phyloP scores from a whole-genome alignment of 345 rosid species.

The Camelina sativa region DNA sequence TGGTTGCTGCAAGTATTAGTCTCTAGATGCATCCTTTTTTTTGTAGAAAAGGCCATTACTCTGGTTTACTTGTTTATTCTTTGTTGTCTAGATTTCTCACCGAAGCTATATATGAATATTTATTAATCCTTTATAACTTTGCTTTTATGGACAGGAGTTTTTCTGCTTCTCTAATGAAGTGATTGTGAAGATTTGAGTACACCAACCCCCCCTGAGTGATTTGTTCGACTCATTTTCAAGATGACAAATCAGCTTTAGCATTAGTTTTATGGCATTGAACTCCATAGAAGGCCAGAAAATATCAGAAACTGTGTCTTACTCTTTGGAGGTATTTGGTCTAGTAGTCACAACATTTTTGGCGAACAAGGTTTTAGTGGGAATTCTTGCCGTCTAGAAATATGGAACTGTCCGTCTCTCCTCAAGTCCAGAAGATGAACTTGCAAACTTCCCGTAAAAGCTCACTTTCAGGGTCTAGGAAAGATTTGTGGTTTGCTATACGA shows the following conservation, averaged over 20 bases:
- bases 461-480: slow-evolving; percentile 54
- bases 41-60: slow-evolving; percentile 27
- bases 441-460: slow-evolving; percentile 60
- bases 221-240: slow-evolving; percentile 3
- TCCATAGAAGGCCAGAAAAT: neutral
- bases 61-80: slow-evolving; percentile 29
- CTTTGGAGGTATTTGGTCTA: slow-evolving; percentile 20
- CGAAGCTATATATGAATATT: slow-evolving; percentile 20
- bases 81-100: neutral
- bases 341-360: slow-evolving; percentile 19
- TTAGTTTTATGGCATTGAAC: neutral
- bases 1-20: slow-evolving; percentile 29
- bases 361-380: slow-evolving; percentile 18
- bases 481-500: slow-evolving; percentile 75
- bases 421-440: slow-evolving; percentile 58
- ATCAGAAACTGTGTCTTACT: neutral
- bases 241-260: neutral
- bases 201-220: neutral
- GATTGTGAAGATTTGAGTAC: slow-evolving; percentile 1
- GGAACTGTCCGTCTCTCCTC: slow-evolving; percentile 66
- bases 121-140: neutral
- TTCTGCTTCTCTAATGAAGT: slow-evolving; percentile 11
- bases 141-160: slow-evolving; percentile 20
- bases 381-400: slow-evolving; percentile 37
- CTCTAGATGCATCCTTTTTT: slow-evolving; percentile 14